A percentile compares a stretch with the other conserved stretches of the same genome.
Evolutionary conservation across 768 basidiomycete genomes (phyloP).

Genomic region (Mycena filopes): DNA sequence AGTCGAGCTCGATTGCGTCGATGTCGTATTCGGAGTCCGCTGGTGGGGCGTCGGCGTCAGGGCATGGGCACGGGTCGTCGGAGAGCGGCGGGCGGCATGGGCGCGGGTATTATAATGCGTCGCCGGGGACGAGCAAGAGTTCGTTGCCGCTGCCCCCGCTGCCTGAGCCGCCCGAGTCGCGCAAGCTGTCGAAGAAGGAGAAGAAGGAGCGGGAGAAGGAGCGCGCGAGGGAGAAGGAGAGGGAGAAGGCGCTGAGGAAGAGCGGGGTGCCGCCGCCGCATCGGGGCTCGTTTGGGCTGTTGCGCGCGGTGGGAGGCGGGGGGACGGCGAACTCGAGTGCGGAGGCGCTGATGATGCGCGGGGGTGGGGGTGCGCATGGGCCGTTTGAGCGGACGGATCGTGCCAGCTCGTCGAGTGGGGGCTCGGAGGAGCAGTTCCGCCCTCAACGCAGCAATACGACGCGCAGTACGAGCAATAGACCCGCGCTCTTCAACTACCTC

Average conservation of each 20-base stretch:
- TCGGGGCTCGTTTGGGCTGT: slow-evolving; percentile 26
- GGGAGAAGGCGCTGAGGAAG: slow-evolving; percentile 30
- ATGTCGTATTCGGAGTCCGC: background rate
- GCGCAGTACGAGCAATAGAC: slow-evolving; percentile 1
- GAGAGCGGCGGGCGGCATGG: slow-evolving; percentile 11
- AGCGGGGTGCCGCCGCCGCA: slow-evolving; percentile 13
- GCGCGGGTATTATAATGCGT: slow-evolving; percentile 6
- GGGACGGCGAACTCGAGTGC: slow-evolving; percentile 29
- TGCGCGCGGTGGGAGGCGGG: slow-evolving; percentile 9
- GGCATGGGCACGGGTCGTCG: slow-evolving; percentile 25
- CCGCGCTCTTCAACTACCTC: slow-evolving; percentile 18
- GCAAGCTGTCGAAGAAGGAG: slow-evolving; percentile 20
- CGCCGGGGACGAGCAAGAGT: slow-evolving; percentile 30
- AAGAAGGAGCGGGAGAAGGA: slow-evolving; percentile 28
- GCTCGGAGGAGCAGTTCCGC: slow-evolving; percentile 23
- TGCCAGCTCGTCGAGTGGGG: slow-evolving; percentile 26
- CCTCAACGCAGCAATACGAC: slow-evolving; percentile 2
- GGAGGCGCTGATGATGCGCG: slow-evolving; percentile 24
- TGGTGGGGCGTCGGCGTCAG: slow-evolving; percentile 14
- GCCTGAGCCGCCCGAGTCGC: slow-evolving; percentile 6
- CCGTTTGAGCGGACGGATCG: slow-evolving; percentile 7
- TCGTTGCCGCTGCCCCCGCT: slow-evolving; percentile 23
- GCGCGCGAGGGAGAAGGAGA: slow-evolving; percentile 11
- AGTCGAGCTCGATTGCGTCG: slow-evolving; percentile 2
- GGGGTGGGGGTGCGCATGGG: background rate